These are phyloP conservation scores for Phlyctochytrium arcticum DNA, from an alignment of 192 early-diverging fungal species.

Conservation along the genomic window DNA sequence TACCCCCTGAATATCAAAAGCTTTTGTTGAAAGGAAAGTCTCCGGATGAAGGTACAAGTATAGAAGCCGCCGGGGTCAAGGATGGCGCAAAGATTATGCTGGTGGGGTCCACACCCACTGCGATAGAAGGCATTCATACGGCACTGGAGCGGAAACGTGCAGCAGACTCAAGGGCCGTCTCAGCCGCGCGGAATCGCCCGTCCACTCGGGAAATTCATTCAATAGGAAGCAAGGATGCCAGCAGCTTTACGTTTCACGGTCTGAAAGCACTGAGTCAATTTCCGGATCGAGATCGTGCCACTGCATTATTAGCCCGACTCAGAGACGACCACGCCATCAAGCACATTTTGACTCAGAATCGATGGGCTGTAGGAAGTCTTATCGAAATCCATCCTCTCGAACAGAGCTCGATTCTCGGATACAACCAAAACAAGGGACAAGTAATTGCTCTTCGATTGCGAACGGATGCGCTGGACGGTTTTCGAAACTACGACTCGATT, in stretches of 20 bases:
- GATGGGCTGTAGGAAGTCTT: slow-evolving; percentile 65
- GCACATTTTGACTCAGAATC: slow-evolving; percentile 40
- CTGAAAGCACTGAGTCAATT: slow-evolving; percentile 59
- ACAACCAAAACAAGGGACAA: slow-evolving; percentile 63
- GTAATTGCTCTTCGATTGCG: slow-evolving; percentile 71
- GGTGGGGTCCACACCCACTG: slow-evolving; percentile 45
- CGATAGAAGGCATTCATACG: slow-evolving; percentile 30
- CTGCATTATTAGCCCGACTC: slow-evolving; percentile 59
- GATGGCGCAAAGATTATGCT: slow-evolving; percentile 44
- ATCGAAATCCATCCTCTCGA: slow-evolving; percentile 69
- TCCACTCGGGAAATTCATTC: not conserved
- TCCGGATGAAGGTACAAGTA: slow-evolving; percentile 8
- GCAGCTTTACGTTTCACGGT: slow-evolving; percentile 52
- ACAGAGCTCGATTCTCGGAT: slow-evolving; percentile 64
- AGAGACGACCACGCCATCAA: slow-evolving; percentile 56
- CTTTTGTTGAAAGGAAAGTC: slow-evolving; percentile 49
- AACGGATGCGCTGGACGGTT: slow-evolving; percentile 72
- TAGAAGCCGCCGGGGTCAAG: slow-evolving; percentile 25
- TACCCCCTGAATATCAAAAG: slow-evolving; percentile 45
- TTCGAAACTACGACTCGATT: slow-evolving; percentile 65
- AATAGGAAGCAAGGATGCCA: slow-evolving; percentile 11
- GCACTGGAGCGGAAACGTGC: not conserved
- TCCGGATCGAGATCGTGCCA: slow-evolving; percentile 45
- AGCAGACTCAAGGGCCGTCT: slow-evolving; percentile 11
- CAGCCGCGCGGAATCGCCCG: slow-evolving; percentile 3